Conservation (phyloP, 2,329 filamentous ascomycete genomes). For the Penicillium expansum region DNA sequence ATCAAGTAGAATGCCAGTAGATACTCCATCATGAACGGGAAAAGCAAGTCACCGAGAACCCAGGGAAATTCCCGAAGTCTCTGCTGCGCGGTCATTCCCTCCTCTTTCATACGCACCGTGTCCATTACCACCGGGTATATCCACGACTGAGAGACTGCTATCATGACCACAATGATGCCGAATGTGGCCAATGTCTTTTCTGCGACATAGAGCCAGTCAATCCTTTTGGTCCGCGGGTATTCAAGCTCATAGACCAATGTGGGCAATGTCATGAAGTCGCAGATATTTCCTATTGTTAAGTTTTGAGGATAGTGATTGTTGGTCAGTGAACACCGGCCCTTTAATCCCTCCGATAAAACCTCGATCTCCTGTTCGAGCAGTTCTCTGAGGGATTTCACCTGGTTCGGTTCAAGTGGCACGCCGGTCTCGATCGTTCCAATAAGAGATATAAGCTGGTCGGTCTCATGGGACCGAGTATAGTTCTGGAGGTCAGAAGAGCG, state of each 20-base stretch:
- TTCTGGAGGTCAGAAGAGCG: conserved; percentile 27
- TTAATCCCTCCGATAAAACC: conserved; percentile 62
- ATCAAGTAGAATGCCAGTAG: conserved; percentile 77
- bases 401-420: conserved; percentile 52
- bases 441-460: conserved; percentile 60
- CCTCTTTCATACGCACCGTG: conserved; percentile 62
- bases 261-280: conserved; percentile 71
- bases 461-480: conserved; percentile 23
- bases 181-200: conserved; percentile 70
- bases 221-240: conserved; percentile 67
- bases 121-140: conserved; percentile 73
- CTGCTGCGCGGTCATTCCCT: conserved; percentile 58
- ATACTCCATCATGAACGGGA: conserved; percentile 77
- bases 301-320: conserved; percentile 65
- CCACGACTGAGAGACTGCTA: conserved; percentile 70
- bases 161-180: conserved; percentile 70
- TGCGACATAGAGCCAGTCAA: conserved; percentile 71
- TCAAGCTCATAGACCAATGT: conserved; percentile 75
- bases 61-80: conserved; percentile 69
- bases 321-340: conserved; percentile 56
- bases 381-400: conserved; percentile 62
- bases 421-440: conserved; percentile 61
- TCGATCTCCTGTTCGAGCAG: conserved; percentile 67
- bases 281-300: conserved; percentile 62
- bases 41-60: conserved; percentile 71